Conservation (phyloP, 192 early-diverging fungal genomes). For the Ambispora gerdemannii region DNA sequence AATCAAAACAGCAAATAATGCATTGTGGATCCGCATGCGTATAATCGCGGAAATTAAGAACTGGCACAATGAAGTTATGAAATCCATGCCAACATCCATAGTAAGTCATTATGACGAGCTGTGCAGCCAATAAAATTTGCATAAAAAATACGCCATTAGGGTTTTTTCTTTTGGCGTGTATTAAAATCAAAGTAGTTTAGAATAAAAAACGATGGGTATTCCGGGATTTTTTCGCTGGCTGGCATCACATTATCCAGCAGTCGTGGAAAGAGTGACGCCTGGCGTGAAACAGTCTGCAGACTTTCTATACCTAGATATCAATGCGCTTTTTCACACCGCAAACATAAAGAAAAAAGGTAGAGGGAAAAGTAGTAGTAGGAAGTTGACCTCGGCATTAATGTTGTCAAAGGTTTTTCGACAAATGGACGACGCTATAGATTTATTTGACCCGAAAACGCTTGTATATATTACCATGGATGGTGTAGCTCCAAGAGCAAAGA, state of each 20-base stretch:
- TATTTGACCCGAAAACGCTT: conserved; percentile 1
- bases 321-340: conserved; percentile 24
- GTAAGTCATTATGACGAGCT: too few species aligned
- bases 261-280: conserved; percentile 11
- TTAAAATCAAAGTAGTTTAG: too few species aligned
- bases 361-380: neutral
- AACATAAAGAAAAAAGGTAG: neutral
- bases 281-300: neutral
- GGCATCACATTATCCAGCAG: conserved; percentile 11
- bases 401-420: conserved; percentile 25
- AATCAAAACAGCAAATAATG: too few species aligned
- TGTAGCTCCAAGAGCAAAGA: conserved; percentile 30
- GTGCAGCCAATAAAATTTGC: too few species aligned
- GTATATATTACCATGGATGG: conserved; percentile 32
- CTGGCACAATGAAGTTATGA: too few species aligned
- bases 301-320: conserved; percentile 29
- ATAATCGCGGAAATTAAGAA: too few species aligned
- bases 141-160: too few species aligned
- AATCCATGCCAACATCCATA: too few species aligned
- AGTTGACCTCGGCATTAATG: neutral
- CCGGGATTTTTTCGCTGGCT: conserved; percentile 29
- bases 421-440: conserved; percentile 18
- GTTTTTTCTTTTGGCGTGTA: too few species aligned
- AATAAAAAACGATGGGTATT: conserved; percentile 29
- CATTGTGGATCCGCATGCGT: too few species aligned